Percentiles rank a stretch among this genome's conserved stretches.
phyloP scores from a whole-genome alignment of 495 filamentous ascomycete species.

The Jackrogersella minutella region DNA sequence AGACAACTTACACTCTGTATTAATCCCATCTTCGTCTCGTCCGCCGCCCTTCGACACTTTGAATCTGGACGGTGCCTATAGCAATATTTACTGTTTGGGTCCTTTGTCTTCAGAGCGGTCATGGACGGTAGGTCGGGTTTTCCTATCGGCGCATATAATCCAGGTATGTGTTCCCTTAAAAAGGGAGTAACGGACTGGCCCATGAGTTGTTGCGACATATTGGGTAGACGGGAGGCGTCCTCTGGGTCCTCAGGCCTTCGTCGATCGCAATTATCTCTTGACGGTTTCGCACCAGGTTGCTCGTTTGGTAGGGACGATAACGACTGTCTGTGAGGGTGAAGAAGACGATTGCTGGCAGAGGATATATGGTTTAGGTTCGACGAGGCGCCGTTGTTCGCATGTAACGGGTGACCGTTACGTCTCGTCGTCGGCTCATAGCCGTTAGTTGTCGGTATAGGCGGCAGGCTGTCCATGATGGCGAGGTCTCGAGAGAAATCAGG shows the following conservation, averaged over 20 bases:
- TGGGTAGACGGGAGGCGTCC: constrained; percentile 48
- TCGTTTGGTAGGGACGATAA: constrained; percentile 23
- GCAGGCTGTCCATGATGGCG: constrained; percentile 28
- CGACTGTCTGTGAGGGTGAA: constrained; percentile 28
- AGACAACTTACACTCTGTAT: constrained; percentile 79
- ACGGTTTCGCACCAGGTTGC: constrained; percentile 38
- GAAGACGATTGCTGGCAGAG: constrained; percentile 3
- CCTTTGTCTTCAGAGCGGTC: constrained; percentile 53
- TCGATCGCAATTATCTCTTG: constrained; percentile 52
- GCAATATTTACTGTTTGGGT: constrained; percentile 88
- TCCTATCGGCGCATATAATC: constrained; percentile 77
- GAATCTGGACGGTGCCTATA: constrained; percentile 95
- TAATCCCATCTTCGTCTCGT: constrained; percentile 95
- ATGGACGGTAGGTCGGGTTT: constrained; percentile 49
- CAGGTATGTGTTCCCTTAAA: constrained; percentile 83
- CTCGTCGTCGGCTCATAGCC: constrained; percentile 26
- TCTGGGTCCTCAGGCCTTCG: constrained; percentile 51
- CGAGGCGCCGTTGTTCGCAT: constrained; percentile 12
- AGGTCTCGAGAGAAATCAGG: constrained; percentile 26
- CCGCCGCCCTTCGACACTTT: constrained; percentile 89
- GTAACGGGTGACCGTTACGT: constrained; percentile 25
- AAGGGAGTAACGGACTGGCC: constrained; percentile 77
- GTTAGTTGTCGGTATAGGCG: constrained; percentile 26
- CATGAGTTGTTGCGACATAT: constrained; percentile 59
- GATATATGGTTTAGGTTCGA: constrained; percentile 21